Evolutionary conservation across 306 rosid genomes (phyloP).

Genomic region (Dicorynia guianensis): DNA sequence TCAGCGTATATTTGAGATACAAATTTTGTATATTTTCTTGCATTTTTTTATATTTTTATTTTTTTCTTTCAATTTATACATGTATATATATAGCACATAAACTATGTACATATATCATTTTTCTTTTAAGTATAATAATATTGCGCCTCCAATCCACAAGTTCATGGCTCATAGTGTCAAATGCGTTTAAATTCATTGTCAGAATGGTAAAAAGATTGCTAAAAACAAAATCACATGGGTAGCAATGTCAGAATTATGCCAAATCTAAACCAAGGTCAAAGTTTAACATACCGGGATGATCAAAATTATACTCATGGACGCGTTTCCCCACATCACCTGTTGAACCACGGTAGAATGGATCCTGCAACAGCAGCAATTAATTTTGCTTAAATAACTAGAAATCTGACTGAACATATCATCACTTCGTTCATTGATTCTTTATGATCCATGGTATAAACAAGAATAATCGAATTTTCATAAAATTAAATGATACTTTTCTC

Average conservation of each 20-base stretch:
- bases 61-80: too few relatives aligned
- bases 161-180: too few relatives aligned
- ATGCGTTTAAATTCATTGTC: not conserved
- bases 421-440: not conserved
- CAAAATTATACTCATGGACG: conserved; percentile 55
- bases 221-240: too few relatives aligned
- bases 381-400: not conserved
- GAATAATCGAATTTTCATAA: not conserved
- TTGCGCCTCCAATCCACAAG: not conserved
- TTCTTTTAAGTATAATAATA: too few relatives aligned
- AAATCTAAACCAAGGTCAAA: not conserved
- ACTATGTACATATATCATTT: too few relatives aligned
- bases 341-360: conserved; percentile 63
- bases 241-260: not conserved
- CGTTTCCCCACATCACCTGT: conserved; percentile 50
- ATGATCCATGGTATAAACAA: not conserved
- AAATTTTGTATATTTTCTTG: too few relatives aligned
- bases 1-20: too few relatives aligned
- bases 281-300: conserved; percentile 18
- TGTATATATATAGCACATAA: too few relatives aligned
- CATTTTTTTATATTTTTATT: too few relatives aligned
- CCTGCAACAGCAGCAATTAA: conserved; percentile 43
- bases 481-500: not conserved
- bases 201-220: not conserved
- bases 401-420: not conserved